Base-by-base conservation (phyloP, 768 basidiomycete genomes). In the Coprinellus micaceus region DNA sequence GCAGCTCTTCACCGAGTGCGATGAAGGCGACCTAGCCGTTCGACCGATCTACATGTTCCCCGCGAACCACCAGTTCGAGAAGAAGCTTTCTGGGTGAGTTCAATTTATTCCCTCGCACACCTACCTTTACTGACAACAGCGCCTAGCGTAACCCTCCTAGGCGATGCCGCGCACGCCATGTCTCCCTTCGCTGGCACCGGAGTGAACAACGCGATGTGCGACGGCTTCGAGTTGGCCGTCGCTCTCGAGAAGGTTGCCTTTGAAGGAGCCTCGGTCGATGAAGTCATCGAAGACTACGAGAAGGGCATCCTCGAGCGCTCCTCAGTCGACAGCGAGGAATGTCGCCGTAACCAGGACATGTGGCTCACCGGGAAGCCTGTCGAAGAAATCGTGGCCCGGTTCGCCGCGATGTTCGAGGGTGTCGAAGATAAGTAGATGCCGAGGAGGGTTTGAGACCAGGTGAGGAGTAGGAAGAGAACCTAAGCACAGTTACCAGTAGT, bases 101-200 rank as follows among this genome's bases (percentile, higher is more conserved):
- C n/a, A n/a, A n/a, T 12, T 28, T 12, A 33, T 33, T 33, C 33
- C 33, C 33, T 33, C 33, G 6, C 13, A 46, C 17, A 17, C 12
- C 13, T 24, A 26, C 6, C 21, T 30, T 30, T 9, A 24, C 33
- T 47, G 37, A 26, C n/a, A 19, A 28, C n/a, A 29, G 36, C 24
- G 26, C 33, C 10, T 45, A 57, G 61, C 10, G 55, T 59, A 43
- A 66, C 66, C 15, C 36, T 67, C 17, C 45, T 67, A 1, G 66
- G 65, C 4, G 65, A 67, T 59, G 64, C 66, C 13, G 66, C 66
- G 2, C 66, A 67, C 57, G 59, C 64, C 19, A 64, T 67, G 62
- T 61, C 63, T 7, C 66, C 65, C 19, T 66, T 64, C 44, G 61
- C 62, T 1, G 66, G 66, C 11, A 62, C 59, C 29, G 66, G 66